Conservation (phyloP, 2,329 filamentous ascomycete genomes). For the Aspergillus aculeatus region DNA sequence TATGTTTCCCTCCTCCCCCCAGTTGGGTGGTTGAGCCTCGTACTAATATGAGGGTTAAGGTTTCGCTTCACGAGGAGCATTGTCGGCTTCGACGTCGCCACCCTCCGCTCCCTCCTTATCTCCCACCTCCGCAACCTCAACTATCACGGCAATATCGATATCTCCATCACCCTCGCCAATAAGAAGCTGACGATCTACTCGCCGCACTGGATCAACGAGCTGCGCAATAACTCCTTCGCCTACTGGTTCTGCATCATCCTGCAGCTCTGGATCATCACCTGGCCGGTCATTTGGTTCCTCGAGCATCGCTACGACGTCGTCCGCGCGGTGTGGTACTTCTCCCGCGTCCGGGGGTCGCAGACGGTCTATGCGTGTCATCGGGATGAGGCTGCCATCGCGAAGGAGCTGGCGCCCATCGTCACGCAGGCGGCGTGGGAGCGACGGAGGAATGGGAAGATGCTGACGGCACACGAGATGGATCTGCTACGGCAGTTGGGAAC, state of each 20-base stretch:
- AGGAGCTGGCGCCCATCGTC: conserved; percentile 34
- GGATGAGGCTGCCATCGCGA: conserved; percentile 29
- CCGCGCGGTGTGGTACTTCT: conserved; percentile 32
- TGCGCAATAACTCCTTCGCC: conserved; percentile 34
- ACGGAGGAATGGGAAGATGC: conserved; percentile 17
- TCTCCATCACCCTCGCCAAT: conserved; percentile 25
- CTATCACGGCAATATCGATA: conserved; percentile 35
- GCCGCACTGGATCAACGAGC: conserved; percentile 39
- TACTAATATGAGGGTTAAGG: conserved; percentile 11
- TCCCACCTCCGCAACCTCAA: conserved; percentile 40
- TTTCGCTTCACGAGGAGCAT: conserved; percentile 34
- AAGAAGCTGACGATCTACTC: conserved; percentile 37
- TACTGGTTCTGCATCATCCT: conserved; percentile 38
- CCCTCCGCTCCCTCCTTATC: conserved; percentile 29
- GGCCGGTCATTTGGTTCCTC: conserved; percentile 39
- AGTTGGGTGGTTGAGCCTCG: neutral
- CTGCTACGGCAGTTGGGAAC: conserved; percentile 11
- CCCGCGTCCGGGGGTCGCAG: conserved; percentile 15
- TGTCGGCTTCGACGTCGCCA: conserved; percentile 27
- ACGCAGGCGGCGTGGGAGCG: conserved; percentile 37
- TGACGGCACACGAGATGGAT: conserved; percentile 20
- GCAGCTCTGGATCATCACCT: conserved; percentile 42
- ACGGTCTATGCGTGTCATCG: conserved; percentile 27
- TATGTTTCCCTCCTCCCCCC: conserved; percentile 18
- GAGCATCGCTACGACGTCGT: conserved; percentile 39